Evolutionary conservation across 805 yeast species (phyloP).

Genomic region (Sugiyamaella valdiviana): DNA sequence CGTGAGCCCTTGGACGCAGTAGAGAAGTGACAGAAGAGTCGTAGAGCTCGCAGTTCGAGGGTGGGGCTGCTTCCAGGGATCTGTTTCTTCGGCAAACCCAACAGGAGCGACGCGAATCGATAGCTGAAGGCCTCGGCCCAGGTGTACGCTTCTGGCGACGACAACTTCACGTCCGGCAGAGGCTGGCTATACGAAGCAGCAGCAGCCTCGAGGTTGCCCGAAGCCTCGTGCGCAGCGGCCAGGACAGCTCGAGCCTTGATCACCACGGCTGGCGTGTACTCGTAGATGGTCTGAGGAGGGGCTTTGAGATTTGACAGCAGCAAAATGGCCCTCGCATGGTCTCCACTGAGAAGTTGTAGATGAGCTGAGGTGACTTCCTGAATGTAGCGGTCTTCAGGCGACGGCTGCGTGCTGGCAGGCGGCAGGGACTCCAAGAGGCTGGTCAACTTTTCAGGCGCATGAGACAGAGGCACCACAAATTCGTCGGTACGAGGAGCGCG

Average conservation of each 20-base stretch:
- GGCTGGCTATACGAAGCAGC: slow-evolving; percentile 10
- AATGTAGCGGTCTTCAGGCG: slow-evolving; percentile 13
- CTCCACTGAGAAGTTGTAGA: slow-evolving; percentile 15
- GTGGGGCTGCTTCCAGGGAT: neutral
- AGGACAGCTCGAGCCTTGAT: slow-evolving; percentile 21
- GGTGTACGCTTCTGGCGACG: slow-evolving; percentile 36
- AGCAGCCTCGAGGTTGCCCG: slow-evolving; percentile 18
- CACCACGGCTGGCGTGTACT: slow-evolving; percentile 15
- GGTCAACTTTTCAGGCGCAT: neutral
- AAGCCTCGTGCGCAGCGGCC: slow-evolving; percentile 22
- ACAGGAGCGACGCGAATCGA: slow-evolving; percentile 1
- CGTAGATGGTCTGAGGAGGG: slow-evolving; percentile 9
- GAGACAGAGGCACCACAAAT: neutral
- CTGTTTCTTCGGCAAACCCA: neutral
- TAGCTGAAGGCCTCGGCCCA: slow-evolving; percentile 35
- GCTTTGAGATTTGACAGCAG: slow-evolving; percentile 9
- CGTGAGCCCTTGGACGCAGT: neutral
- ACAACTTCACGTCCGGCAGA: slow-evolving; percentile 5
- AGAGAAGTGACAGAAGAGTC: neutral
- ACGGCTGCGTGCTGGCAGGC: neutral
- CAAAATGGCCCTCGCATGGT: slow-evolving; percentile 12
- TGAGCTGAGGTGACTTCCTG: slow-evolving; percentile 18
- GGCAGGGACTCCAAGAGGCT: neutral
- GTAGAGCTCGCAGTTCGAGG: neutral
- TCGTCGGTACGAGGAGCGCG: neutral